Conservation (phyloP, 2,329 filamentous ascomycete species). For the Nemania sp. region DNA sequence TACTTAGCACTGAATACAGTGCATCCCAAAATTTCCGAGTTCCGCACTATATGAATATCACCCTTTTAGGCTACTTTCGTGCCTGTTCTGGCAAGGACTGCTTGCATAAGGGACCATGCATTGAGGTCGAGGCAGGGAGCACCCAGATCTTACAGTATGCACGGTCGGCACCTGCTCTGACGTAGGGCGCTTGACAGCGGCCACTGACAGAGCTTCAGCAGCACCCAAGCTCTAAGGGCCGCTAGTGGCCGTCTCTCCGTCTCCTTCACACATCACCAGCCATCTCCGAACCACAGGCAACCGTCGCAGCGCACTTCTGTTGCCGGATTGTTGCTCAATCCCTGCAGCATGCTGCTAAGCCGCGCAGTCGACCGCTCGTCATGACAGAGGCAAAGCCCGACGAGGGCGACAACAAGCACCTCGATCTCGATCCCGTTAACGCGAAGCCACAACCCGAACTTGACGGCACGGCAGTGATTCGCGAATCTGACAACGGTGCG, state of each 20-base stretch:
- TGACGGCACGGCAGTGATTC: no score
- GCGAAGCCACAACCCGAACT: constrained; percentile 4
- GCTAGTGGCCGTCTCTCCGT: neutral
- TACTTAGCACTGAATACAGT: no score
- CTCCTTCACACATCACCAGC: neutral
- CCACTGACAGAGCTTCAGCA: neutral
- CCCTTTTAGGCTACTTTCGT: no score
- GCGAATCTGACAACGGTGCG: constrained; percentile 8
- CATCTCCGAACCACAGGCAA: neutral
- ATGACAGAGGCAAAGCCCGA: constrained; percentile 49
- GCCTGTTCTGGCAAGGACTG: no score
- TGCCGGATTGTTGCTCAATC: constrained; percentile 1
- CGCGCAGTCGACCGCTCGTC: constrained; percentile 35
- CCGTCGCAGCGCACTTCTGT: constrained; percentile 4
- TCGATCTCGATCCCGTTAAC: constrained; percentile 11
- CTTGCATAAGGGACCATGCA: no score
- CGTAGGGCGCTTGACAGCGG: constrained; percentile 30
- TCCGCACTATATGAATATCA: neutral
- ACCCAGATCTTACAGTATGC: no score
- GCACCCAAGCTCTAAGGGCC: constrained; percentile 1
- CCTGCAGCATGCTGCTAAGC: constrained; percentile 35
- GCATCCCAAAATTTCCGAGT: neutral
- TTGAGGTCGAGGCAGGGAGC: no score
- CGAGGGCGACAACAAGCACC: constrained; percentile 33
- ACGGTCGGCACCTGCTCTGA: constrained; percentile 29